phyloP scores from a whole-genome alignment of 2,329 filamentous ascomycete genomes.

The Botrytis deweyae region DNA sequence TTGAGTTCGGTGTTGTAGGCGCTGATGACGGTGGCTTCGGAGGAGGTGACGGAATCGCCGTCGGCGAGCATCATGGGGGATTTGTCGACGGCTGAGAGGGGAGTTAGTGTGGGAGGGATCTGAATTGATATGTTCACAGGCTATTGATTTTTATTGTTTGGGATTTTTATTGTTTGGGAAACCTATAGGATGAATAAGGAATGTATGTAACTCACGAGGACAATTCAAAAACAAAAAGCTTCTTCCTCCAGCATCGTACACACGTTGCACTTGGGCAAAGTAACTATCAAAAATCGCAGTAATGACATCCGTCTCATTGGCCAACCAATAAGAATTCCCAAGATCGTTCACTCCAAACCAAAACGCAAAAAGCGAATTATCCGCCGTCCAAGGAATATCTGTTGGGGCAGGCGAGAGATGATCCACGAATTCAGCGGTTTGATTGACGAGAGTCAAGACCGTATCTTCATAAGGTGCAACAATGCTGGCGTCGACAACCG shows the following conservation, averaged over 20 bases:
- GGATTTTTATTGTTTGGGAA: too few species aligned
- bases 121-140: background rate
- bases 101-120: background rate
- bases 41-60: background rate
- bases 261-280: conserved; percentile 43
- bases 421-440: conserved; percentile 42
- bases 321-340: conserved; percentile 45
- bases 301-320: conserved; percentile 37
- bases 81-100: background rate
- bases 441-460: conserved; percentile 39
- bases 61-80: conserved; percentile 10
- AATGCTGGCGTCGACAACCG: conserved; percentile 39
- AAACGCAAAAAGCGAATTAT: conserved; percentile 46
- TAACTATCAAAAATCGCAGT: conserved; percentile 46
- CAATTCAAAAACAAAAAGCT: conserved; percentile 51
- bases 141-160: too few species aligned
- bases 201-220: conserved; percentile 37
- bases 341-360: conserved; percentile 57
- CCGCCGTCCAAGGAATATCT: conserved; percentile 42
- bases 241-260: conserved; percentile 48
- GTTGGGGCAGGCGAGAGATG: conserved; percentile 40
- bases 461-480: conserved; percentile 32
- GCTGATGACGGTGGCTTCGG: background rate
- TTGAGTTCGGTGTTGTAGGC: conserved; percentile 2
- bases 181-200: too few species aligned